Base-by-base conservation (phyloP, 2,329 filamentous ascomycete genomes). In the Colletotrichum nymphaeae region DNA sequence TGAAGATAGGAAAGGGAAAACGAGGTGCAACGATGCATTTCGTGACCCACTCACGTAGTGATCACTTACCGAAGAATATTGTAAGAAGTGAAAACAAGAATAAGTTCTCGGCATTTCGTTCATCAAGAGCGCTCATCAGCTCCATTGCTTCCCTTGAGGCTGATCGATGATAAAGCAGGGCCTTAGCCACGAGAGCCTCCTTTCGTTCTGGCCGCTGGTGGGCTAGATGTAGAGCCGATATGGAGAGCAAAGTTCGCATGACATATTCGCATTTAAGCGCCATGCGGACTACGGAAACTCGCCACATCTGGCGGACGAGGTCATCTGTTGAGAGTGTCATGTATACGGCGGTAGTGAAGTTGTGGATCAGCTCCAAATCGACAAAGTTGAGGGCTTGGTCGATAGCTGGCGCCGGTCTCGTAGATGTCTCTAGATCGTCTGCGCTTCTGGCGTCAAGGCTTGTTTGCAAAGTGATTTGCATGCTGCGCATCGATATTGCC, bases 321-420 rank as follows among this genome's bases (percentile, higher is more conserved):
- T 83, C 80, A 35, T 86, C 83, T 7, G 78, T 80, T 4, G 84
- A 83, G 3, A 89, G 78, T 0, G 87, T 88, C 28, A 82, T 80
- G 68, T 83, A 84, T 0, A 88, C 89, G 7, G 84, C 84, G 0
- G 84, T 86, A 32, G 83, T 84, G 74, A 84, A 90, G 78, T 90
- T 87, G 77, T 90, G 87, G 3, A 90, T 81, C 1, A 90, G 82
- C 74, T 89, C 87, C 16, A 89, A 80, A 67, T 89, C 86, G 9
- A 83, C 76, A 1, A 87, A 75, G 53, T 85, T 84, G 22, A 85
- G 77, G 8, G 76, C 69, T 52, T 53, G 67, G 46, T 55, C 53
- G 14, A 84, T 32, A 2, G 67, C 55, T 1, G 56, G n/a, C 4
- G 56, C 6, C 8, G 16, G 19, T 2, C 22, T 35, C 12, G 24